phyloP scores from a whole-genome alignment of 2,329 filamentous ascomycete genomes.

The Chaetomiaceae sp. region DNA sequence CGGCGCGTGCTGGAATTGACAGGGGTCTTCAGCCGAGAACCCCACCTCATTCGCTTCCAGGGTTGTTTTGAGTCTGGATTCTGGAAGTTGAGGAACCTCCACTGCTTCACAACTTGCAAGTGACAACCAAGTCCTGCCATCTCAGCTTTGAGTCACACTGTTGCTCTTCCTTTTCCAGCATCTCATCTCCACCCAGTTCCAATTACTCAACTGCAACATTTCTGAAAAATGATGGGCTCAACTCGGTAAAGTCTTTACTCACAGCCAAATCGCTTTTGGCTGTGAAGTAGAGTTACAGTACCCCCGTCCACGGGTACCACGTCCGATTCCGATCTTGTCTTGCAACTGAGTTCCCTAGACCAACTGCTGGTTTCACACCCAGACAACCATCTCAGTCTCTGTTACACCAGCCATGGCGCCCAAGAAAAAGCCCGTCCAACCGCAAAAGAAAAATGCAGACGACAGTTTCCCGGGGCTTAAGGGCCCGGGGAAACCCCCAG shows the following conservation, averaged over 20 bases:
- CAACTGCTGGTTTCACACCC: neutral
- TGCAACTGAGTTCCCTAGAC: neutral
- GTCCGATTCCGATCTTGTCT: constrained; percentile 10
- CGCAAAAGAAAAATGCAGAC: constrained; percentile 37
- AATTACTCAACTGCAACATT: neutral
- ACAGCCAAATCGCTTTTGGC: constrained; percentile 43
- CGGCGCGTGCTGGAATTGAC: too few species aligned
- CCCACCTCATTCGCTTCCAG: too few species aligned
- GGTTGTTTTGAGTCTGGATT: too few species aligned
- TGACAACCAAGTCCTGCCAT: neutral
- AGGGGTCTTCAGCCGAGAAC: too few species aligned
- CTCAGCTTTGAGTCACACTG: constrained; percentile 6
- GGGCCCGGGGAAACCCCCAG: constrained; percentile 35
- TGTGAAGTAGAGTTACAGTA: constrained; percentile 35
- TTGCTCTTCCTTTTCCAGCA: neutral
- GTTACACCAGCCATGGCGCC: constrained; percentile 41
- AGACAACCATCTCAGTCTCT: neutral
- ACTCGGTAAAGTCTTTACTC: constrained; percentile 42
- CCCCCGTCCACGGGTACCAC: constrained; percentile 29
- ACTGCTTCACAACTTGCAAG: neutral
- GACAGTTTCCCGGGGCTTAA: constrained; percentile 51
- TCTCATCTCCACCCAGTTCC: neutral
- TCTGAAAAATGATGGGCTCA: constrained; percentile 39
- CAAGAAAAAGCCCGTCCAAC: constrained; percentile 46
- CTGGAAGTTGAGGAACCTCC: neutral